Evolutionary conservation across 2,329 filamentous ascomycete species (phyloP).

Genomic region (Arthrobotrys iridis): DNA sequence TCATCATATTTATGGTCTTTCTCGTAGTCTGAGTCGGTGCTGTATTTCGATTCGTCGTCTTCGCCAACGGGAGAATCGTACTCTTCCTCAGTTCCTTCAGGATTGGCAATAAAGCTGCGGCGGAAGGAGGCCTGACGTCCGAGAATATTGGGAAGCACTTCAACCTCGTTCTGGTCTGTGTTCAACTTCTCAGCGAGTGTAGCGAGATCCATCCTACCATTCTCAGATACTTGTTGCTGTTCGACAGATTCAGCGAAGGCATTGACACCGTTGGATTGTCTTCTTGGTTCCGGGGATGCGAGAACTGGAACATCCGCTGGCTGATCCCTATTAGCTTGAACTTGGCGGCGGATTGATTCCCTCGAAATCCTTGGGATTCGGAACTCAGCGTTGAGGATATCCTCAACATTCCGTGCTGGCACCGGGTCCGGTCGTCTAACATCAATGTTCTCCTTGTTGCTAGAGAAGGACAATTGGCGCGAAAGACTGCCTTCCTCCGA

Average conservation of each 20-base stretch:
- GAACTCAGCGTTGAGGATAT: constrained; percentile 50
- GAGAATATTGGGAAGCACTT: constrained; percentile 47
- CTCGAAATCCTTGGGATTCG: constrained; percentile 78
- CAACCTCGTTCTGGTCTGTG: constrained; percentile 34
- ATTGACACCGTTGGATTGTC: constrained; percentile 41
- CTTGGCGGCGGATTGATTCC: constrained; percentile 89
- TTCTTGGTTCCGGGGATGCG: constrained; percentile 37
- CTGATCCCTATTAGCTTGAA: constrained; percentile 72
- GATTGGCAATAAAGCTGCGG: constrained; percentile 41
- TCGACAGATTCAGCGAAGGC: constrained; percentile 22
- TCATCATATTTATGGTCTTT: constrained; percentile 70
- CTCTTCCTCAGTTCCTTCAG: constrained; percentile 64
- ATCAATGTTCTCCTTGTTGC: constrained; percentile 54
- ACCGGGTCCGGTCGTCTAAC: constrained; percentile 38
- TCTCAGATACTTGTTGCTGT: neutral
- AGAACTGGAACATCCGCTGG: constrained; percentile 63
- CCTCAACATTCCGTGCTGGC: constrained; percentile 56
- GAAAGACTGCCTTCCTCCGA: constrained; percentile 45
- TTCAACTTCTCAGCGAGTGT: constrained; percentile 49
- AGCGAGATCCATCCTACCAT: constrained; percentile 32
- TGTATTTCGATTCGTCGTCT: constrained; percentile 46
- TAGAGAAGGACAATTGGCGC: constrained; percentile 49
- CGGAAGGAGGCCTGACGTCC: constrained; percentile 48
- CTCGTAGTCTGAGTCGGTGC: constrained; percentile 68
- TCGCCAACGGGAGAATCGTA: constrained; percentile 75